Conservation (phyloP, 495 filamentous ascomycete species). For the Trichocladium uniseriatum region DNA sequence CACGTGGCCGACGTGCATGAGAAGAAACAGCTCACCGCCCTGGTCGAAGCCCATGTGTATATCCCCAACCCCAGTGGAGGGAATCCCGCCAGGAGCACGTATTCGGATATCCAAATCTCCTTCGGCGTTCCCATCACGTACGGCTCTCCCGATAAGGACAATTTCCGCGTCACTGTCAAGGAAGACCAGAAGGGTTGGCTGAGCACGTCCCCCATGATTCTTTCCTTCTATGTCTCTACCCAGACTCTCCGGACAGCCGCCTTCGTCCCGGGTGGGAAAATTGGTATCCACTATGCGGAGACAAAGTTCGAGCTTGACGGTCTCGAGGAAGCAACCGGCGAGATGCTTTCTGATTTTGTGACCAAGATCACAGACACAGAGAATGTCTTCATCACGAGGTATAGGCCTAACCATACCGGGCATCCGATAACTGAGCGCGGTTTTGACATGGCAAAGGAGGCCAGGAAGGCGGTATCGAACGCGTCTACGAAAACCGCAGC, state of each 20-base stretch:
- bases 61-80: too few relatives aligned
- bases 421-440: conserved; percentile 10
- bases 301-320: conserved; percentile 1
- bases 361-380: conserved; percentile 13
- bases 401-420: conserved; percentile 14
- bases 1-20: not conserved
- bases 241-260: conserved; percentile 19
- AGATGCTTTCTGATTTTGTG: conserved; percentile 15
- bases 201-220: conserved; percentile 30
- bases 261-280: conserved; percentile 6
- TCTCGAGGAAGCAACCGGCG: conserved; percentile 9
- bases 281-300: conserved; percentile 18
- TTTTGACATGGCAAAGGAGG: not conserved
- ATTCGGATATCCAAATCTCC: conserved; percentile 21
- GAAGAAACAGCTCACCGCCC: too few relatives aligned
- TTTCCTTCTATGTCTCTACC: conserved; percentile 32
- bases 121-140: conserved; percentile 26
- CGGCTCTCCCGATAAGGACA: conserved; percentile 17
- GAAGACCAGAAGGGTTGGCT: conserved; percentile 23
- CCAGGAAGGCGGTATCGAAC: too few relatives aligned
- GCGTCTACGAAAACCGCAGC: too few relatives aligned
- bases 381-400: conserved; percentile 30
- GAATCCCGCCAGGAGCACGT: conserved; percentile 5
- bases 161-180: conserved; percentile 13
- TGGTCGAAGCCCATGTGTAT: too few relatives aligned